phyloP scores from a whole-genome alignment of 371 early-diverging fungal species.

The Rhizopus delemar region DNA sequence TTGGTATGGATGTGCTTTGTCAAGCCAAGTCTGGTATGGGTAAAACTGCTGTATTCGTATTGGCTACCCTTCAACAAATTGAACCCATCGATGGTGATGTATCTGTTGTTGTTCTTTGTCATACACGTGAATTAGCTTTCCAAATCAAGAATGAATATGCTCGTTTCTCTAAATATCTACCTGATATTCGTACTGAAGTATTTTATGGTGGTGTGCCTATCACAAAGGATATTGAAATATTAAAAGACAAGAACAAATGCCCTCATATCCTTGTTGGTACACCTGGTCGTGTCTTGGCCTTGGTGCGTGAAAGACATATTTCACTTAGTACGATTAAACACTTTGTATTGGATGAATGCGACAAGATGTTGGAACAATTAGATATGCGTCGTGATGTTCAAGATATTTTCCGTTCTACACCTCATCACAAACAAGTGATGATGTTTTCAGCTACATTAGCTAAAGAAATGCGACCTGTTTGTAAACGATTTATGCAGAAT shows the following conservation, averaged over 20 bases:
- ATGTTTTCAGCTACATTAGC: conserved; percentile 97
- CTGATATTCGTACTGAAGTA: conserved; percentile 90
- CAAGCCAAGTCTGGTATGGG: conserved; percentile 99
- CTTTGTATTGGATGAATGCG: conserved; percentile 99
- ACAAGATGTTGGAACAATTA: conserved; percentile 90
- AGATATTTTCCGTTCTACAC: conserved; percentile 92
- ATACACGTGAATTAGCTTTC: conserved; percentile 97
- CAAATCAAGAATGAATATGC: conserved; percentile 96
- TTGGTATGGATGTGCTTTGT: conserved; percentile 96
- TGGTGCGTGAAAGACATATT: conserved; percentile 82
- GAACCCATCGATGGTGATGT: conserved; percentile 81
- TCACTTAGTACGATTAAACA: conserved; percentile 84
- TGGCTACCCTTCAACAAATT: conserved; percentile 95
- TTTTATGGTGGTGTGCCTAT: conserved; percentile 90
- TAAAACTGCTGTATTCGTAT: conserved; percentile 98
- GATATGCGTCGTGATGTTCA: conserved; percentile 98
- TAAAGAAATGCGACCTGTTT: conserved; percentile 90
- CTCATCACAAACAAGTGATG: conserved; percentile 97
- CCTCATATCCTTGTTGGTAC: conserved; percentile 98
- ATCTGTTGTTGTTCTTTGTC: conserved; percentile 91
- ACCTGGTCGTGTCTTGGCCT: conserved; percentile 94
- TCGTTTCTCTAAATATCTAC: conserved; percentile 94
- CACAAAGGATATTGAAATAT: conserved; percentile 77
- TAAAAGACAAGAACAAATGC: conserved; percentile 77
- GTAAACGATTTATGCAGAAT: conserved; percentile 96